A percentile compares a stretch with the other conserved stretches of the same genome.
Conservation (phyloP, 2,329 filamentous ascomycete species). For the Neonectria sp. region DNA sequence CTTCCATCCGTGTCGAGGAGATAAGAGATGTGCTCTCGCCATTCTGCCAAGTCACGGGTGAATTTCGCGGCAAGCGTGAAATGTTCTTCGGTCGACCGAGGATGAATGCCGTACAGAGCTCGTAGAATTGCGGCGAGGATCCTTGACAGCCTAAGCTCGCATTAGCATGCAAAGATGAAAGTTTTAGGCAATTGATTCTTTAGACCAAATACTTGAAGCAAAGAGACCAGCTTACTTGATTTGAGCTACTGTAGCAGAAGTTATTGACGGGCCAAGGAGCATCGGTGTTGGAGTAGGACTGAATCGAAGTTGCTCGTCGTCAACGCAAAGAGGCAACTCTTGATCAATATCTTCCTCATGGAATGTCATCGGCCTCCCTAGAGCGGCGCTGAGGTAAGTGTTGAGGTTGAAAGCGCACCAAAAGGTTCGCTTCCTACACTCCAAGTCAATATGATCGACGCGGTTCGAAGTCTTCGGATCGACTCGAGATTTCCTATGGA, state of each 20-base stretch:
- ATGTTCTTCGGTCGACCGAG: constrained; percentile 45
- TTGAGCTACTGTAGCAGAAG: constrained; percentile 53
- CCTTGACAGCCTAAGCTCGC: constrained; percentile 43
- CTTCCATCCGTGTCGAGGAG: constrained; percentile 57
- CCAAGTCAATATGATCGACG: constrained; percentile 52
- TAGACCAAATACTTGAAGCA: no score
- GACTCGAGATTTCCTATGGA: constrained; percentile 53
- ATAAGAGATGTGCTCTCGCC: constrained; percentile 52
- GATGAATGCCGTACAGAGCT: constrained; percentile 53
- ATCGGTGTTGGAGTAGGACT: constrained; percentile 58
- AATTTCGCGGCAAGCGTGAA: constrained; percentile 48
- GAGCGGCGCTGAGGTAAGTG: constrained; percentile 74
- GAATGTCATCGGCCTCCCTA: constrained; percentile 74
- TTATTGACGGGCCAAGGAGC: constrained; percentile 47
- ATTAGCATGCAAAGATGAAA: neutral
- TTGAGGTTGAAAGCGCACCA: constrained; percentile 77
- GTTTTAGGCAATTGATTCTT: constrained; percentile 39
- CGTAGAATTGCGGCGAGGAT: constrained; percentile 54
- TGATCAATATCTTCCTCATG: constrained; percentile 78
- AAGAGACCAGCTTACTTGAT: constrained; percentile 46
- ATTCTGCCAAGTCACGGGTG: constrained; percentile 51
- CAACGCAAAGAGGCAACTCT: constrained; percentile 67
- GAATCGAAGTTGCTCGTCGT: constrained; percentile 62
- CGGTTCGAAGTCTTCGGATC: constrained; percentile 24
- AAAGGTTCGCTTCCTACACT: constrained; percentile 65